Conservation (phyloP, 2,329 filamentous ascomycete species). For the Epichloe gansuensis region DNA sequence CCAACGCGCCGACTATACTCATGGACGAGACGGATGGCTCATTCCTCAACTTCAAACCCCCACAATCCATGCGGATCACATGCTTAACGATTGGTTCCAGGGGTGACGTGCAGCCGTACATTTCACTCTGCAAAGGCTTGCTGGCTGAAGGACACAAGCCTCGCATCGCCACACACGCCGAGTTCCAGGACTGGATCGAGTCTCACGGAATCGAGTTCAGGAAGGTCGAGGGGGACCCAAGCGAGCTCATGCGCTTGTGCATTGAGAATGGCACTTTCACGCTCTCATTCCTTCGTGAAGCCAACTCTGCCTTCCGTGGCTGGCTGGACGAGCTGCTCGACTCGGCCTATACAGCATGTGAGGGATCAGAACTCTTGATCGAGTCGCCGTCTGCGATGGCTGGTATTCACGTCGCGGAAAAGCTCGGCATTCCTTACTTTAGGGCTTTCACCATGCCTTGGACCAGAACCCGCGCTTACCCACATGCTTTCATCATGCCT, state of each 20-base stretch:
- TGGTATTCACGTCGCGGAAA: slow-evolving; percentile 93
- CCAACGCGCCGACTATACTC: slow-evolving; percentile 59
- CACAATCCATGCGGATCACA: slow-evolving; percentile 66
- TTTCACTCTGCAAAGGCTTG: slow-evolving; percentile 84
- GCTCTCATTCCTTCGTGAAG: slow-evolving; percentile 76
- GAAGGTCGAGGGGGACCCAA: slow-evolving; percentile 79
- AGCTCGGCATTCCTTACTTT: slow-evolving; percentile 86
- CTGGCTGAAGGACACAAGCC: slow-evolving; percentile 76
- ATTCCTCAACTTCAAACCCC: slow-evolving; percentile 81
- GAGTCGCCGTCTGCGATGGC: slow-evolving; percentile 96
- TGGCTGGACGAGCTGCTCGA: slow-evolving; percentile 85
- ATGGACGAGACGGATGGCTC: slow-evolving; percentile 86
- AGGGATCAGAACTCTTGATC: slow-evolving; percentile 79
- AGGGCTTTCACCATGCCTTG: slow-evolving; percentile 98
- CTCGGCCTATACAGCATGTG: slow-evolving; percentile 72
- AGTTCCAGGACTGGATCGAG: slow-evolving; percentile 82
- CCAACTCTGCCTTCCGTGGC: slow-evolving; percentile 75
- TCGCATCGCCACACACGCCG: slow-evolving; percentile 80
- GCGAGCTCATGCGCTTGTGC: slow-evolving; percentile 88
- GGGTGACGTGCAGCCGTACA: slow-evolving; percentile 95
- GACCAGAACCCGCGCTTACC: slow-evolving; percentile 90
- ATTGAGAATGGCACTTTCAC: slow-evolving; percentile 98
- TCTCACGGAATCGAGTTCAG: slow-evolving; percentile 91
- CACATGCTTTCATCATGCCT: slow-evolving; percentile 88
- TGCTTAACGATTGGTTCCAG: slow-evolving; percentile 93